Percentiles rank a stretch among this genome's conserved stretches.
Evolutionary conservation across 78 protist species (phyloP).

Genomic region (Pelomyxa schiedti): DNA sequence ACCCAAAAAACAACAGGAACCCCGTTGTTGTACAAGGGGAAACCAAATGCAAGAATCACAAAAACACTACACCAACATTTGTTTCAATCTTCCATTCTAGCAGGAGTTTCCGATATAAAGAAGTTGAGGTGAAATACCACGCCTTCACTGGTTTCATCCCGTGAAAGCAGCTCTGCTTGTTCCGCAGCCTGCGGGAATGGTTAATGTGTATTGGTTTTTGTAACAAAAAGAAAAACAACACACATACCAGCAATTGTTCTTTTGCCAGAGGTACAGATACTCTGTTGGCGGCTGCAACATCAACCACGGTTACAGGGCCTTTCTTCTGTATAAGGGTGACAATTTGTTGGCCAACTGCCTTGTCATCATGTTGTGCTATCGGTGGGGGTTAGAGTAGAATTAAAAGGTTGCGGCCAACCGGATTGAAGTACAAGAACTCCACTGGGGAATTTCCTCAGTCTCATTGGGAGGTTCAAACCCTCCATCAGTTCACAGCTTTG

Average conservation of each 20-base stretch:
- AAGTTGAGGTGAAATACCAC: background rate
- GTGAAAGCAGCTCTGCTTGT: background rate
- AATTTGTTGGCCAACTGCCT: background rate
- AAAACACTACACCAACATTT: too few species aligned
- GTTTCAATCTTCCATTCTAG: too few species aligned
- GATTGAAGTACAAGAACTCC: background rate
- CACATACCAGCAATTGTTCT: background rate
- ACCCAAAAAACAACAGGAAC: too few species aligned
- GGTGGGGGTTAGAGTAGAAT: too few species aligned
- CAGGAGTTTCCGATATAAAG: too few species aligned
- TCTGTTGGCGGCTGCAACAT: background rate
- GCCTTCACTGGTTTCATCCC: background rate
- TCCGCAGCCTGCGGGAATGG: conserved; percentile 1
- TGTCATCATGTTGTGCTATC: background rate
- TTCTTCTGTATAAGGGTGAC: background rate
- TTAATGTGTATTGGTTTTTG: too few species aligned
- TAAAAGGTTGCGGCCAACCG: too few species aligned
- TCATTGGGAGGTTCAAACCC: background rate
- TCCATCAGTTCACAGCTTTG: background rate
- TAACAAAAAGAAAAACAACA: too few species aligned
- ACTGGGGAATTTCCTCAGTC: background rate
- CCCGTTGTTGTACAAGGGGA: too few species aligned
- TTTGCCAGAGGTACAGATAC: background rate
- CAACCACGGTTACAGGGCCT: background rate
- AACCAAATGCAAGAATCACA: too few species aligned